phyloP scores from a whole-genome alignment of 1,139 yeast species.

The Candida labiduridarum region DNA sequence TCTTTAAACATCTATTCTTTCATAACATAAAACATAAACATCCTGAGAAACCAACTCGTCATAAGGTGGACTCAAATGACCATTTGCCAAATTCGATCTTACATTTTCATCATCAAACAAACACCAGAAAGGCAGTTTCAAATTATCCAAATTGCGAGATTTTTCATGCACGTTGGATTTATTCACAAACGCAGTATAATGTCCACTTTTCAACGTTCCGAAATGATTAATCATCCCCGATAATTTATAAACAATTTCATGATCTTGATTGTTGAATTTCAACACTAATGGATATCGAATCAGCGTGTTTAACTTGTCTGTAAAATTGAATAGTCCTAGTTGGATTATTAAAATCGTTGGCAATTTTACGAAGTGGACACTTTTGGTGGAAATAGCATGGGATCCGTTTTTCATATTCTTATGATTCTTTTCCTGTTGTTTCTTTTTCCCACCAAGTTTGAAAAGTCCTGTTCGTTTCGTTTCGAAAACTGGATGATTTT shows the following conservation, averaged over 20 bases:
- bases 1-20: slow-evolving; percentile 20
- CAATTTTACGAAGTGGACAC: slow-evolving; percentile 59
- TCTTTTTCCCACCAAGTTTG: slow-evolving; percentile 27
- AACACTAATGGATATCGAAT: slow-evolving; percentile 56
- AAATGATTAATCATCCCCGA: slow-evolving; percentile 69
- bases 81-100: slow-evolving; percentile 49
- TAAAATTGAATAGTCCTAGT: slow-evolving; percentile 54
- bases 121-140: slow-evolving; percentile 55
- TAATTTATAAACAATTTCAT: slow-evolving; percentile 51
- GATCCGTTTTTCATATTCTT: neutral
- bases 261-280: slow-evolving; percentile 48
- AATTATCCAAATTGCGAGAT: slow-evolving; percentile 22
- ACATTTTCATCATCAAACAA: slow-evolving; percentile 73
- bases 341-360: slow-evolving; percentile 70
- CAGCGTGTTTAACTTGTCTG: slow-evolving; percentile 56
- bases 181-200: slow-evolving; percentile 68
- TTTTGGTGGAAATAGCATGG: slow-evolving; percentile 39
- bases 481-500: slow-evolving; percentile 43
- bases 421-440: slow-evolving; percentile 2
- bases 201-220: slow-evolving; percentile 74
- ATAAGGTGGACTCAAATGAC: slow-evolving; percentile 37
- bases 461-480: slow-evolving; percentile 37
- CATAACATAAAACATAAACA: slow-evolving; percentile 75
- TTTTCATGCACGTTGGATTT: slow-evolving; percentile 41
- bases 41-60: slow-evolving; percentile 54